Evolutionary conservation across 129 eudicot genomes (phyloP).

Genomic region (Chrysanthemum seticuspe): DNA sequence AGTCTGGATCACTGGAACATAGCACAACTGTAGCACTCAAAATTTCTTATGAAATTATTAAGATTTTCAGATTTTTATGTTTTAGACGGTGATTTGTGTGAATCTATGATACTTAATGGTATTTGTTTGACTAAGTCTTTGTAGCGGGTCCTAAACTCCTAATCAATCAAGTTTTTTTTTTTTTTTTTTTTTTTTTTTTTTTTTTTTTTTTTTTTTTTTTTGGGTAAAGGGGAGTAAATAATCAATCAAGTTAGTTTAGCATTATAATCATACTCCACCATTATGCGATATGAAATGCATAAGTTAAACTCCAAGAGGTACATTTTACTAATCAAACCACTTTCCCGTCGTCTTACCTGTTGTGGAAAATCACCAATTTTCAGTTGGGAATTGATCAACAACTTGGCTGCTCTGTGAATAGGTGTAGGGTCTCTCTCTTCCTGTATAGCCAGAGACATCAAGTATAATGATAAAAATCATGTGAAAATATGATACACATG

Average conservation of each 20-base stretch:
- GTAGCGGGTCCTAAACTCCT: too few species aligned
- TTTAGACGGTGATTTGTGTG: not conserved
- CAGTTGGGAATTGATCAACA: slow-evolving; percentile 65
- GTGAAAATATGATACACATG: not conserved
- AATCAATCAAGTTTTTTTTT: too few species aligned
- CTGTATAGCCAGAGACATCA: slow-evolving; percentile 21
- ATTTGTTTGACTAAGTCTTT: too few species aligned
- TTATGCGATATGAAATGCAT: too few species aligned
- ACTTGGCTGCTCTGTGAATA: slow-evolving; percentile 57
- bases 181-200: too few species aligned
- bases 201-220: too few species aligned
- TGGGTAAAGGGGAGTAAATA: too few species aligned
- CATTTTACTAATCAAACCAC: not conserved
- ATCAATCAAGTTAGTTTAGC: too few species aligned
- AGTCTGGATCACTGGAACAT: not conserved
- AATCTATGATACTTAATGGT: not conserved
- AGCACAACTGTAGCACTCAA: not conserved
- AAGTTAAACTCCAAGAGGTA: too few species aligned
- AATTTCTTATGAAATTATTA: too few species aligned
- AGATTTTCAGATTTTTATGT: too few species aligned
- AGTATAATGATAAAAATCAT: not conserved
- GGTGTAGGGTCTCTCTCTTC: slow-evolving; percentile 52
- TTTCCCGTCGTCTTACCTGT: slow-evolving; percentile 36
- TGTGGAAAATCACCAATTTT: slow-evolving; percentile 71
- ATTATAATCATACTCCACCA: too few species aligned